Evolutionary conservation across 495 filamentous ascomycete species (phyloP), one percentile per base, ranked within the genome.

Genomic region (Cercophora sp.): DNA sequence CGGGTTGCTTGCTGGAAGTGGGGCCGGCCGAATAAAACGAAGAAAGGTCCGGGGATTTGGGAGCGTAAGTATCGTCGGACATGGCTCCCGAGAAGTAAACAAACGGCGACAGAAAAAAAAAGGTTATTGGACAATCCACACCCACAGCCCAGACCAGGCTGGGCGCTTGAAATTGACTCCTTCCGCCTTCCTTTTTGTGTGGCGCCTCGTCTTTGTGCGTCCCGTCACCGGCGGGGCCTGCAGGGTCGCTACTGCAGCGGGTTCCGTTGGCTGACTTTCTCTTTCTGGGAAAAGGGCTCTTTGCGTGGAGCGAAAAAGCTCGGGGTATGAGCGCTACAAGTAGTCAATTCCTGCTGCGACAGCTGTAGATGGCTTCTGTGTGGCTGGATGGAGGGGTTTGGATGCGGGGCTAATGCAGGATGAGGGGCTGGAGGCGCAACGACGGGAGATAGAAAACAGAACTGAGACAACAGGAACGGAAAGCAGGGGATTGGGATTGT

Each of bases 11-110:
- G n/a, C n/a, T n/a, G n/a, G n/a, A n/a, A n/a, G n/a, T 62, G 60
- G 63, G 57, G 58, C 52, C 57, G 34, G 68, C 41, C 39, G 74
- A 66, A 51, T 75, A 72, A 50, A 80, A 76, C 44, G 70, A 72
- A 22, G 76, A 78, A 51, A 81, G 70, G 62, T 80, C 78, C 55
- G 78, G 78, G 48, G 76, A 79, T 66, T 73, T 76, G 55, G 78
- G 78, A 57, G 76, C 77, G 67, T 79, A 81, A 44, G 67, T 43
- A 25, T 10, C 40, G 51, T 59, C 67, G 35, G 72, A 71, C 73
- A 76, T 78, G 60, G 52, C 62, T 51, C 51, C 52, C 29, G 40
- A 37, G 51, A 57, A 60, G 29, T 44, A 58, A 65, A 63, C 45
- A 57, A 55, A 59, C 61, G 57, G 61, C 37, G 16, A 15, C 40